Base-by-base conservation (phyloP, 495 filamentous ascomycete genomes). In the Aspergillus steynii region DNA sequence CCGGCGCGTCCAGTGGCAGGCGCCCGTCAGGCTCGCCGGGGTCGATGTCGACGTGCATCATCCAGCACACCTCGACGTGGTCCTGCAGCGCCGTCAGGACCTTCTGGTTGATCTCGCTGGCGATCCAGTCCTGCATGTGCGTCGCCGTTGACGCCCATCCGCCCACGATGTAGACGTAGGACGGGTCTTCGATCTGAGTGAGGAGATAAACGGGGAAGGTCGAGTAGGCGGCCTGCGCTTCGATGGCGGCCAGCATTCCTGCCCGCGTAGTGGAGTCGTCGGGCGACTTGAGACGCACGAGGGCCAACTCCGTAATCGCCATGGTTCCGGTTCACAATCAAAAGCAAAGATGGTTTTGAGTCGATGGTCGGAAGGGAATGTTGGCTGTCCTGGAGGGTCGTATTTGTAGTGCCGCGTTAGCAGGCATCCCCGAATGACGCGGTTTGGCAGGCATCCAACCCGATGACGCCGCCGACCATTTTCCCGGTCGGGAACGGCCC, bases 241-340 rank as follows among this genome's bases (percentile, higher is more conserved):
- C 55, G 59, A 77, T 65, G 14, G 71, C 68, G 7, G 67, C 47
- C 46, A 59, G 70, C 8, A 76, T 57, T 7, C 62, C 62, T 0
- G 65, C 28, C 32, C 62, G 65, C 37, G 74, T 42, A 31, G 65
- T 25, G 37, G 68, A 57, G 9, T 52, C 37, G 8, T 14, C 28
- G 50, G 50, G 27, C 20, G 64, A 31, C 26, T 67, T 68, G 32
- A 78, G 61, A 46, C 65, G 78, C 20, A 86, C 64, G 58, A 78
- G 74, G 61, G 83, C 82, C 50, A 86, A 59, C 63, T 86, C 81
- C 1, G 83, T 85, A 56, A 86, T 73, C 15, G 77, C 55, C 83
- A 86, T 84, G 42, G 25, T 54, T 12, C 12, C 5, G 12, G 14
- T 20, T 20, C 12, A 42, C 12, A 10, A 42, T 42, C 37, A 34